Evolutionary conservation across 2,329 filamentous ascomycete species (phyloP), one percentile per base, ranked within the genome.

Genomic region (Ilyonectria sp.): DNA sequence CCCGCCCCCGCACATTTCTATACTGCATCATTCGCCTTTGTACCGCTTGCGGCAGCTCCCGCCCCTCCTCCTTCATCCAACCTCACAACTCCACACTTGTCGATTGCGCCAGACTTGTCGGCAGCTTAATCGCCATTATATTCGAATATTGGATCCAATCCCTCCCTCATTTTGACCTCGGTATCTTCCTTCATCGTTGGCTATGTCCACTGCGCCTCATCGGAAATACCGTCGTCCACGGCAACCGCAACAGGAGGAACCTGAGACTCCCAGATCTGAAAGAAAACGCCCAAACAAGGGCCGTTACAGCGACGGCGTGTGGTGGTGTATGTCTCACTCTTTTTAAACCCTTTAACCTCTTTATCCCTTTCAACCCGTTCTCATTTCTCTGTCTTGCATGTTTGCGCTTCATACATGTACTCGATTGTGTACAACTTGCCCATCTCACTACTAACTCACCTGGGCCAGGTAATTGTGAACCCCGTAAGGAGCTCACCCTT

Each of bases 391-490:
- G 19, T 43, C 15, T 43, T n/a, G 13, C 7, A 13, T 15, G 7
- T 33, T 19, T 33, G 26, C 17, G 26, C 17, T 9, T 19, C n/a
- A 53, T 15, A 35, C n/a, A 53, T 13, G 2, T n/a, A 53, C 31
- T 8, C 23, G 6, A 10, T 8, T 23, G 13, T 26, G 21, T 7
- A 6, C 11, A 26, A n/a, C 7, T 15, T 50, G 4, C 6, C n/a
- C 31, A 6, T 21, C 50, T 13, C 15, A 35, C 40, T 21, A 63
- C 60, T 65, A 13, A 69, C 29, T 10, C 37, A 17, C 40, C 9
- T 13, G 26, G 17, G 13, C 23, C 57, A 84, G 82, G 83, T 73
- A 82, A 86, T 68, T 86, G 84, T 64, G 76, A 77, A 26, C 84
- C 83, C 26, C 83, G 81, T 15, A 74, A 75, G 29, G 75, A 73